Evolutionary conservation across 2,329 filamentous ascomycete species (phyloP).

Genomic region (Zarea fungicola): DNA sequence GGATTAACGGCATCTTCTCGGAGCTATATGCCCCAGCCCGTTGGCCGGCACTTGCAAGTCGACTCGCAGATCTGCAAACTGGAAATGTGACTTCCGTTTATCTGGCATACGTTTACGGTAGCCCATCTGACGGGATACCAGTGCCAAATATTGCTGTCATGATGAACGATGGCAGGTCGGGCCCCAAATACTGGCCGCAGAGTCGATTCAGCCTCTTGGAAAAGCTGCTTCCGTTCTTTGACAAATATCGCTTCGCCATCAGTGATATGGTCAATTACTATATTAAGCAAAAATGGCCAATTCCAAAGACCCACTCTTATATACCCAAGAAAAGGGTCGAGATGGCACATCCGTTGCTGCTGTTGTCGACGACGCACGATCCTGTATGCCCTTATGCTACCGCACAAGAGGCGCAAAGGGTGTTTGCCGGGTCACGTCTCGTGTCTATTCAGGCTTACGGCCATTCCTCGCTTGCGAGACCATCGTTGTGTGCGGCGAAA

Average conservation of each 20-base stretch:
- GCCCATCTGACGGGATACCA: constrained; percentile 14
- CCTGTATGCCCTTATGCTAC: constrained; percentile 48
- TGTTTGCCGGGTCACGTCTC: constrained; percentile 33
- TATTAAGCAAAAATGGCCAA: constrained; percentile 25
- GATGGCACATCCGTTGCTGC: constrained; percentile 26
- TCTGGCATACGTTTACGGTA: constrained; percentile 26
- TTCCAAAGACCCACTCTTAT: constrained; percentile 26
- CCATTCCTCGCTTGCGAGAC: constrained; percentile 34
- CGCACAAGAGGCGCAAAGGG: constrained; percentile 29
- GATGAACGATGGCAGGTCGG: constrained; percentile 24
- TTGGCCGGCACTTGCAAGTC: constrained; percentile 32
- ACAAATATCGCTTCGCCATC: constrained; percentile 26
- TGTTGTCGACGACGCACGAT: constrained; percentile 28
- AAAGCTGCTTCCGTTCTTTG: constrained; percentile 27
- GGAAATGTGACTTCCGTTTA: constrained; percentile 37
- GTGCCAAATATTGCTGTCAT: constrained; percentile 24
- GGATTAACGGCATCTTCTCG: constrained; percentile 33
- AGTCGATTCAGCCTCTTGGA: constrained; percentile 28
- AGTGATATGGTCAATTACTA: constrained; percentile 27
- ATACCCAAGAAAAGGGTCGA: constrained; percentile 26
- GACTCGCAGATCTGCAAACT: constrained; percentile 28
- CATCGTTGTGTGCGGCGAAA: constrained; percentile 31
- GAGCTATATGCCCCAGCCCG: constrained; percentile 32
- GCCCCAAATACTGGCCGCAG: constrained; percentile 26
- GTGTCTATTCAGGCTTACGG: constrained; percentile 39